A percentile compares a stretch with the other conserved stretches of the same genome.
Conservation (phyloP, 768 basidiomycete species). For the Lactifluus volemus region DNA sequence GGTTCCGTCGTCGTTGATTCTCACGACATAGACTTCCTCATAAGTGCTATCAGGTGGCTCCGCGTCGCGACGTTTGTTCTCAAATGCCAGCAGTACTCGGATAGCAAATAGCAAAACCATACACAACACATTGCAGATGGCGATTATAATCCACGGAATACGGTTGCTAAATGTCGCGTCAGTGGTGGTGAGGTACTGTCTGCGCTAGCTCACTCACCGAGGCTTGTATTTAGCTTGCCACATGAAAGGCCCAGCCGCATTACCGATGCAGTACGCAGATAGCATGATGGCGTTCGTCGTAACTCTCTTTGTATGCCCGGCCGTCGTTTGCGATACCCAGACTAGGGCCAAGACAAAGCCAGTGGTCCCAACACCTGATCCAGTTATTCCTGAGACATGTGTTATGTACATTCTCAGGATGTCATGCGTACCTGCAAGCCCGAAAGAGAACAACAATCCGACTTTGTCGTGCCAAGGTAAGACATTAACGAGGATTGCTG, state of each 20-base stretch:
- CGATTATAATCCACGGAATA: conserved; percentile 72
- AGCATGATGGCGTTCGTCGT: conserved; percentile 68
- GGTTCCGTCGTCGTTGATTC: conserved; percentile 41
- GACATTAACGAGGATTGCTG: conserved; percentile 51
- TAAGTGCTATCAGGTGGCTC: conserved; percentile 45
- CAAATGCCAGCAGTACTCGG: conserved; percentile 42
- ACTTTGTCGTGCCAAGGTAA: conserved; percentile 58
- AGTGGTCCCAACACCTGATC: conserved; percentile 40
- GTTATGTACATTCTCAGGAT: no score
- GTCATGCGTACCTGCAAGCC: conserved; percentile 40
- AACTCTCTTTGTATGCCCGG: conserved; percentile 66
- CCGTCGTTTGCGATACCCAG: conserved; percentile 58
- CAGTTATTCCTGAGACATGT: not conserved
- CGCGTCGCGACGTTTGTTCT: conserved; percentile 57
- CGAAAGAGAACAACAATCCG: conserved; percentile 52
- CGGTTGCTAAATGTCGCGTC: conserved; percentile 41
- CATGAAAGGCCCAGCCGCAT: conserved; percentile 69
- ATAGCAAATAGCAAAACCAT: conserved; percentile 42
- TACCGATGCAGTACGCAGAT: conserved; percentile 58
- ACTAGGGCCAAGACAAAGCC: conserved; percentile 53
- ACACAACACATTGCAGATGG: conserved; percentile 49
- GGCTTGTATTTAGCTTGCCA: conserved; percentile 64
- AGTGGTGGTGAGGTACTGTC: not conserved
- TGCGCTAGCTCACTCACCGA: conserved; percentile 31
- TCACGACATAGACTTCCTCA: conserved; percentile 56